A percentile compares a stretch with the other conserved stretches of the same genome.
Evolutionary conservation across 805 yeast species (phyloP).

Genomic region (Saccharomycopsis fibuligera): DNA sequence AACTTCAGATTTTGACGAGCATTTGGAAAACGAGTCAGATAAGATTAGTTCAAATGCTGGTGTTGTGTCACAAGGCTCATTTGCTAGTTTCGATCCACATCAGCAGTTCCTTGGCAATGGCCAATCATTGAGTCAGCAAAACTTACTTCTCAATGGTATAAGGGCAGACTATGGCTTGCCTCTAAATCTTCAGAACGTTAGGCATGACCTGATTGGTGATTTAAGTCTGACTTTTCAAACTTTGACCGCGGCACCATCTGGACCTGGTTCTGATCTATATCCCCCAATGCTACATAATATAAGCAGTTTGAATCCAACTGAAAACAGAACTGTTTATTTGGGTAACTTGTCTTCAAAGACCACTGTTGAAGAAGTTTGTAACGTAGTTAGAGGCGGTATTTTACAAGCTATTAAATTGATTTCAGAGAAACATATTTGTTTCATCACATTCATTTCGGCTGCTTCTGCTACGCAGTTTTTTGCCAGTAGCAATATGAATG

Average conservation of each 20-base stretch:
- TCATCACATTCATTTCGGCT: conserved; percentile 62
- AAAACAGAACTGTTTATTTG: conserved; percentile 63
- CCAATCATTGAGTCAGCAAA: not conserved
- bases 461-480: conserved; percentile 61
- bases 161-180: not conserved
- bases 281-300: conserved; percentile 15
- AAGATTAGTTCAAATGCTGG: not conserved
- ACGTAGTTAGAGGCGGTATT: conserved; percentile 71
- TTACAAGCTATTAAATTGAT: conserved; percentile 51
- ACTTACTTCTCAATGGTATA: not conserved
- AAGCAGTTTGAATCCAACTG: conserved; percentile 24
- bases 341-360: conserved; percentile 62
- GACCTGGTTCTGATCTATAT: conserved; percentile 1
- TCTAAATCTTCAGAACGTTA: not conserved
- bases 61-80: not conserved
- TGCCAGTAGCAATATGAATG: conserved; percentile 52
- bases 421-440: conserved; percentile 53
- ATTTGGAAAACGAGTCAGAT: conserved; percentile 13
- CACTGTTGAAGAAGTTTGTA: conserved; percentile 67
- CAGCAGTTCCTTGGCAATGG: not conserved
- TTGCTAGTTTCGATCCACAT: not conserved
- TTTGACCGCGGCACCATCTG: not conserved
- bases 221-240: not conserved
- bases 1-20: conserved; percentile 15
- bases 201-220: too few relatives aligned